A percentile compares a stretch with the other conserved stretches of the same genome.
These are phyloP conservation scores for Perilla frutescens DNA, from an alignment of 257 asterid genomes.

Conservation along the genomic window DNA sequence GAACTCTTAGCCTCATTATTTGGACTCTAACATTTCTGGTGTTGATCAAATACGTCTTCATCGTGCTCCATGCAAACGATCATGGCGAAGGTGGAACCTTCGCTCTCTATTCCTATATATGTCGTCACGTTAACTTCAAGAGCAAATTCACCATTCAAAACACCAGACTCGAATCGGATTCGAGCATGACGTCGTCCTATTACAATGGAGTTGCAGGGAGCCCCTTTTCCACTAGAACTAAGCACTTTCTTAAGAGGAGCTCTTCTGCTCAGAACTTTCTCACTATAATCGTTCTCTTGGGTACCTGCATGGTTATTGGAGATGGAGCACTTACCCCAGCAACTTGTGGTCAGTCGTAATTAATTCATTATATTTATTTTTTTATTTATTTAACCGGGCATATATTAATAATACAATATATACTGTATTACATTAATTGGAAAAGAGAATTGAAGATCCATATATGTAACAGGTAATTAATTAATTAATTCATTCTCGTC, in stretches of 20 bases:
- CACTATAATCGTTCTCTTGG: conserved; percentile 60
- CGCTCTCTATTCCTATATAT: conserved; percentile 67
- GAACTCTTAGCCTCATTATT: conserved; percentile 73
- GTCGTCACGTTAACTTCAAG: conserved; percentile 54
- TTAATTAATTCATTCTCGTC: no score
- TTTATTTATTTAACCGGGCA: no score
- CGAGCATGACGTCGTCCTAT: conserved; percentile 18
- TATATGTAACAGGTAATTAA: no score
- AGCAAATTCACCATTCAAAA: conserved; percentile 52
- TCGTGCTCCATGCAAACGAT: conserved; percentile 70
- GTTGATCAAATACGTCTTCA: conserved; percentile 68
- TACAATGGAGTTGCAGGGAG: conserved; percentile 40
- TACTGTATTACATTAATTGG: no score
- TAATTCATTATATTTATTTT: neutral
- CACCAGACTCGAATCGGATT: conserved; percentile 47
- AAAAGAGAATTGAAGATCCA: no score
- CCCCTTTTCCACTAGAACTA: conserved; percentile 48
- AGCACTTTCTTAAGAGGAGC: conserved; percentile 57
- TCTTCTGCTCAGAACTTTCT: conserved; percentile 49
- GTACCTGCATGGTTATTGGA: conserved; percentile 85
- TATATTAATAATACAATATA: no score
- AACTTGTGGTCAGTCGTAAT: conserved; percentile 60
- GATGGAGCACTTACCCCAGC: conserved; percentile 91
- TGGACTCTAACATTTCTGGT: conserved; percentile 68
- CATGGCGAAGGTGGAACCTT: conserved; percentile 91